Evolutionary conservation across 495 filamentous ascomycete species (phyloP), one percentile per base, ranked within the genome.

Genomic region (Aspergillus olivimuriae): DNA sequence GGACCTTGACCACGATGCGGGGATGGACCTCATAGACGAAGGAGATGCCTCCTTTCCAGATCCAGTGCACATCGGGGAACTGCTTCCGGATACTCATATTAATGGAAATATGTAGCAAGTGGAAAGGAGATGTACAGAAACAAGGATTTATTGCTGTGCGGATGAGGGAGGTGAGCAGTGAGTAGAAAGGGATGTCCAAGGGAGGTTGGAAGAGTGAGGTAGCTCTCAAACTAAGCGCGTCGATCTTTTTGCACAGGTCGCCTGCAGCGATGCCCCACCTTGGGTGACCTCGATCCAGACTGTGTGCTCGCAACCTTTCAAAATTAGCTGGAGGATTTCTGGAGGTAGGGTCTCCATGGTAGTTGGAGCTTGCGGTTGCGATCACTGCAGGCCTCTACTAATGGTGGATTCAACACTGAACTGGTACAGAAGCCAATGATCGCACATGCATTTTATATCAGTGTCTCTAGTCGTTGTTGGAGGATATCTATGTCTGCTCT

Each of bases 21-120:
- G 58, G 60, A 42, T 69, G 52, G n/a, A 65, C 61, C 37, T 67
- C 62, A 41, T 66, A 66, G 17, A 65, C 59, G 20, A 58, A 64
- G 18, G 56, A 62, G 45, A 63, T 68, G 14, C 43, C 61, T 57
- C 62, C 61, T 18, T 28, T 12, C 55, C 58, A 61, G 18, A 66
- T 39, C 62, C 57, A 62, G 30, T 57, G 51, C 14, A 63, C 56
- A 38, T 28, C 21, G 22, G 58, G 62, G 40, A 61, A 60, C 35
- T 55, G 43, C 0, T 28, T 41, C 48, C 45, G 49, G 16, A 51
- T 43, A 47, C 50, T 19, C 60, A 59, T 65, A 15, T 34, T 39
- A 32, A 41, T 20, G 15, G 22, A 23, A 24, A 14, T 14, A 52
- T 43, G 22, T 39, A 16, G 46, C 26, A 46, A 50, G 42, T n/a